These are phyloP conservation scores for Arthrobotrys sphaeroides DNA, from an alignment of 2,329 filamentous ascomycete species.

Conservation along the genomic window DNA sequence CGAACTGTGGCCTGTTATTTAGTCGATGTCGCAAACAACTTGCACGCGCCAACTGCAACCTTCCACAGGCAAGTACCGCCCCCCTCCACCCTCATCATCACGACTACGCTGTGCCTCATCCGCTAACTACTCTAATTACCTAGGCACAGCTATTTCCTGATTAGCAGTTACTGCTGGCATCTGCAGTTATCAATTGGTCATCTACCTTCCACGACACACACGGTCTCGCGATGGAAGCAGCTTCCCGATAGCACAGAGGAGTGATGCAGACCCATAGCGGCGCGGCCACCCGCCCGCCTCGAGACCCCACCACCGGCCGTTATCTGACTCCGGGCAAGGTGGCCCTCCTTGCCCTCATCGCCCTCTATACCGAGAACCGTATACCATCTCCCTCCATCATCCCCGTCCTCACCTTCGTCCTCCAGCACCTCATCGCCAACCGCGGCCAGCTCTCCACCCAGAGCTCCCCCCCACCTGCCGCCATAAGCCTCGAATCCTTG, in stretches of 20 bases:
- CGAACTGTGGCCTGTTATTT: slow-evolving; percentile 13
- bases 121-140: neutral
- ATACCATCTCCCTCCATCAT: slow-evolving; percentile 77
- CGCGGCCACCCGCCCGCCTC: slow-evolving; percentile 33
- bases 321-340: slow-evolving; percentile 91
- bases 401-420: slow-evolving; percentile 79
- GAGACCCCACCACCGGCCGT: slow-evolving; percentile 52
- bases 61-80: neutral
- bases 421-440: slow-evolving; percentile 72
- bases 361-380: slow-evolving; percentile 78
- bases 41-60: neutral
- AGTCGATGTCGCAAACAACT: slow-evolving; percentile 1
- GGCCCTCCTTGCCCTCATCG: slow-evolving; percentile 79
- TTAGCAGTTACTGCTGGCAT: no score
- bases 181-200: neutral
- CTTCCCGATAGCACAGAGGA: neutral
- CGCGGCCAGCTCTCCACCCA: slow-evolving; percentile 58
- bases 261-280: slow-evolving; percentile 40
- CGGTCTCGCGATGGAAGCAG: neutral
- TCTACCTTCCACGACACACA: neutral
- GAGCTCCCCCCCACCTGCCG: slow-evolving; percentile 59
- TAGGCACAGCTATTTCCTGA: neutral
- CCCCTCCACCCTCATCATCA: slow-evolving; percentile 57
- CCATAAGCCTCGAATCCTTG: slow-evolving; percentile 69
- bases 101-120: neutral